Evolutionary conservation across 768 basidiomycete species (phyloP), one percentile per base, ranked within the genome.

Genomic region (Boletus sensibilis): DNA sequence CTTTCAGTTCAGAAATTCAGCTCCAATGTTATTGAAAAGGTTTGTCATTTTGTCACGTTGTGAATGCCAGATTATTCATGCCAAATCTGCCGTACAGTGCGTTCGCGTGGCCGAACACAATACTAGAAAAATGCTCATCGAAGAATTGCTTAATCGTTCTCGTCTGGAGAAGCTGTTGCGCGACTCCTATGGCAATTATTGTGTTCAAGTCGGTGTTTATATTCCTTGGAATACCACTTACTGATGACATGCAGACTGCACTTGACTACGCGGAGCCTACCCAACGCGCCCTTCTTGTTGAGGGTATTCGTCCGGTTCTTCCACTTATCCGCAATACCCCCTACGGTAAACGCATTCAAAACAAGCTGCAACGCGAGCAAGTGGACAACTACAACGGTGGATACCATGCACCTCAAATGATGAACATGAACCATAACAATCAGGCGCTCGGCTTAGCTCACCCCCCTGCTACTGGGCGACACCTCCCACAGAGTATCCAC

Each of bases 1-100:
- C 78, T 99, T 51, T 98, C 95, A 6, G 96, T 98, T 16, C 97
- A 99, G 73, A 99, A 99, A 76, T 99, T 99, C 76, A 96, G 94
- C 60, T 98, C 96, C 58, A 99, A 99, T 72, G 97, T 99, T 57
- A 95, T 97, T 59, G 95, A 97, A 76, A 97, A 97, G 82, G 90
- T 89, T 38, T 11, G 74, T 58, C 0, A 13, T 20, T 0, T n/a
- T 29, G 10, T 40, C 12, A 11, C 29, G 16, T 35, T 43, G 27
- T 13, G 23, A 33, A 33, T 18, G 14, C 4, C 10, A 1, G 29
- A 50, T 44, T 41, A 33, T 44, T 54, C 12, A 34, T 45, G 8
- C 55, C 38, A 13, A 53, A 29, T 44, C 6, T 50, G 46, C 23
- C 21, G 20, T 60, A 14, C 43, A 87, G 85, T 87, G 85, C 63